These are phyloP conservation scores for Sporothrix mexicana DNA, from an alignment of 2,329 filamentous ascomycete genomes.

Conservation along the genomic window DNA sequence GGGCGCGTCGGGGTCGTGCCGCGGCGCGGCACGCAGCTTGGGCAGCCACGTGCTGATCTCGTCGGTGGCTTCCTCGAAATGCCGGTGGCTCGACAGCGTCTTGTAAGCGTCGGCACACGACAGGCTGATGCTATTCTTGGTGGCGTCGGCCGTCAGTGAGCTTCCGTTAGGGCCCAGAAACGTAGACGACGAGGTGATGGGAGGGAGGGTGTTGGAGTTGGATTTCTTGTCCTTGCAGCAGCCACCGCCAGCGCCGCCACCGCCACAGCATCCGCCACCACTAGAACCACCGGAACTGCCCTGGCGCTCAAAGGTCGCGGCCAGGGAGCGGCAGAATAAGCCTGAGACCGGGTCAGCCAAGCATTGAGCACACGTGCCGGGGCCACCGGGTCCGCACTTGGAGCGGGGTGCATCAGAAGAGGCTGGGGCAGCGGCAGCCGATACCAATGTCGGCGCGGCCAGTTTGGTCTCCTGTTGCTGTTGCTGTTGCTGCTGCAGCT, in stretches of 20 bases:
- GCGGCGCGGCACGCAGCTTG: conserved; percentile 67
- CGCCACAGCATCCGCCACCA: conserved; percentile 62
- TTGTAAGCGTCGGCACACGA: conserved; percentile 81
- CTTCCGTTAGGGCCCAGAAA: conserved; percentile 30
- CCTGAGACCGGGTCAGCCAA: conserved; percentile 78
- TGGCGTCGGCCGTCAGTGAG: conserved; percentile 31
- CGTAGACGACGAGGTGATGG: conserved; percentile 33
- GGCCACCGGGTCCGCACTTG: conserved; percentile 69
- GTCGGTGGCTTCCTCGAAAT: conserved; percentile 74
- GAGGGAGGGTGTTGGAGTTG: too few relatives aligned
- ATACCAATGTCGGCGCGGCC: conserved; percentile 38
- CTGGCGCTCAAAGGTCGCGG: conserved; percentile 64
- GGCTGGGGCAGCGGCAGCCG: conserved; percentile 20
- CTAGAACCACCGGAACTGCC: conserved; percentile 31
- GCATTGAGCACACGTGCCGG: conserved; percentile 80
- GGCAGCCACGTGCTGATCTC: conserved; percentile 79
- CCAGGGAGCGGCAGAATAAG: conserved; percentile 81
- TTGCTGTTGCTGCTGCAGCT: conserved; percentile 34
- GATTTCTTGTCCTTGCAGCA: conserved; percentile 62
- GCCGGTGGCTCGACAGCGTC: conserved; percentile 75
- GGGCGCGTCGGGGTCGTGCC: conserved; percentile 43
- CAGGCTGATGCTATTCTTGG: conserved; percentile 55
- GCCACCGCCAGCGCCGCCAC: conserved; percentile 65
- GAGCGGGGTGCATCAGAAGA: conserved; percentile 41
- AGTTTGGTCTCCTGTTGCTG: conserved; percentile 36